phyloP scores from a whole-genome alignment of 2,329 filamentous ascomycete genomes.

The Arthrobotrys entomopaga region DNA sequence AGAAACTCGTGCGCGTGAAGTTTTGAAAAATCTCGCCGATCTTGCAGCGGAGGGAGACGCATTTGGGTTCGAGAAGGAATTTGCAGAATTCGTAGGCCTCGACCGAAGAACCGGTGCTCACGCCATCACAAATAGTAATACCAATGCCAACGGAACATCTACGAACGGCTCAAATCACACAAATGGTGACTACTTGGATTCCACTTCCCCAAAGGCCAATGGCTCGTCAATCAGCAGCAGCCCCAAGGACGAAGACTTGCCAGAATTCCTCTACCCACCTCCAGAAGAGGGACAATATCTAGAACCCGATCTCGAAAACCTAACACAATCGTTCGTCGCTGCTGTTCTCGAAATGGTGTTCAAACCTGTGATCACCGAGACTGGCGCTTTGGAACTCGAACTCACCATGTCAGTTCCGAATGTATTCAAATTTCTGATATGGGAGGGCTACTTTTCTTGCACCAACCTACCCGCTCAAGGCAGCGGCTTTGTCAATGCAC shows the following conservation, averaged over 20 bases:
- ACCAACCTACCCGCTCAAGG: constrained; percentile 49
- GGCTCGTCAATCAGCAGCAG: constrained; percentile 20
- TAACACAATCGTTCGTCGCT: constrained; percentile 49
- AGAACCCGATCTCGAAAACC: constrained; percentile 37
- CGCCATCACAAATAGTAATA: constrained; percentile 30
- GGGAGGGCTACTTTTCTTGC: constrained; percentile 53
- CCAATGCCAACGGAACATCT: constrained; percentile 20
- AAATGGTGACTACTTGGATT: constrained; percentile 33
- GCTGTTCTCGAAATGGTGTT: constrained; percentile 50
- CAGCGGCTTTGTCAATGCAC: constrained; percentile 41
- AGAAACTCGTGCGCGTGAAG: constrained; percentile 31
- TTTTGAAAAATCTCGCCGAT: constrained; percentile 33
- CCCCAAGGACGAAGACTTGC: constrained; percentile 46
- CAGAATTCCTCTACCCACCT: constrained; percentile 51
- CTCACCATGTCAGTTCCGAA: constrained; percentile 50
- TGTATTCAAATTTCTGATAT: constrained; percentile 53
- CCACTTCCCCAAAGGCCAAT: constrained; percentile 32
- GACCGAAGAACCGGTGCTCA: constrained; percentile 43
- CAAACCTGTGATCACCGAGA: constrained; percentile 44
- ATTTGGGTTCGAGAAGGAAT: constrained; percentile 53
- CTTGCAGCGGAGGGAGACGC: constrained; percentile 43
- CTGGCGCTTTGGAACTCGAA: constrained; percentile 42
- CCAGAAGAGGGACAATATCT: constrained; percentile 41
- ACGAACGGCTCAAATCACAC: constrained; percentile 25
- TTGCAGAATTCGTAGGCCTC: constrained; percentile 49